Evolutionary conservation across 352 stramenopile genomes (phyloP), one percentile per base, ranked within the genome.

Genomic region (Globisporangium solare): DNA sequence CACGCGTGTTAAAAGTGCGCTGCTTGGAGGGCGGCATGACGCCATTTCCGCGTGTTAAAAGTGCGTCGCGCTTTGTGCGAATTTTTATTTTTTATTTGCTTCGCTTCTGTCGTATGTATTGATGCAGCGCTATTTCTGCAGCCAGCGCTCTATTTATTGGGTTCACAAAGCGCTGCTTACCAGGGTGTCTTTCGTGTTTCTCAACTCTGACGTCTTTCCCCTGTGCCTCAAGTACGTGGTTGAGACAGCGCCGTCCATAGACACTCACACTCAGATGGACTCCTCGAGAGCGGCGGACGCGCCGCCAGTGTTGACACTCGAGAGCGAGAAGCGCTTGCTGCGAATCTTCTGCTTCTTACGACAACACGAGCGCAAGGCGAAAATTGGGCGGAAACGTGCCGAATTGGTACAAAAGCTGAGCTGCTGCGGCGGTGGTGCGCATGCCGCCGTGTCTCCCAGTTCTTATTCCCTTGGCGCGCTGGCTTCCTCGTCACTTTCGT

Each of bases 291-390:
- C 61, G 48, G 54, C 64, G 37, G 61, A 67, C 8, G 7, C 59
- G 49, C 53, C 61, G 15, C 61, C 56, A 11, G 58, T 71, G 58
- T 61, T 85, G 21, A 67, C 71, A 43, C 51, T 66, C 3, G 79
- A 86, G n/a, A 64, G 63, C 18, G 65, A 73, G 35, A 59, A 71
- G 53, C 73, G 74, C 42, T 56, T 89, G 47, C 56, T 76, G 57
- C 72, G 74, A 6, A 61, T 79, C 15, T 86, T 89, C 43, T 74
- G 64, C 54, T 74, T 78, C 39, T 58, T 86, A 14, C 70, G 76
- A 7, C 76, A 86, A 60, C 73, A 86, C 50, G 74, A 85, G 22
- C 67, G 73, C 39, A 87, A 86, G 69, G 42, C 74, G 15, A 70
- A 58, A 21, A 63, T 75, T 7, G 58, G 64, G 37, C 70, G 51